Conservation (phyloP, 192 early-diverging fungal species). For the Pecoramyces ruminantium region DNA sequence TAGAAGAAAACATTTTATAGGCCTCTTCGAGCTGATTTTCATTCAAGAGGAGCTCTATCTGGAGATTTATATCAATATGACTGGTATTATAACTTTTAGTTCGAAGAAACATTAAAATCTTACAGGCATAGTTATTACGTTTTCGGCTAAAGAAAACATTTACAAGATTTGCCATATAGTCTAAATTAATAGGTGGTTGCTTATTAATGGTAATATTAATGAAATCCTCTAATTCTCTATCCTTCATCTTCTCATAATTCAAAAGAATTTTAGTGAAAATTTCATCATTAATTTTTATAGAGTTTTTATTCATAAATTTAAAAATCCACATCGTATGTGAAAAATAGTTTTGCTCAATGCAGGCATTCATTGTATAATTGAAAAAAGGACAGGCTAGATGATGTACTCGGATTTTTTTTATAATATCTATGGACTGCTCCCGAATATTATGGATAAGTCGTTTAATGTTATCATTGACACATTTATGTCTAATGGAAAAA, state of each 20-base stretch:
- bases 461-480: not conserved
- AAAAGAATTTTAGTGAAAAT: not conserved
- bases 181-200: not conserved
- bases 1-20: not conserved
- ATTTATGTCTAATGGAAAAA: not conserved
- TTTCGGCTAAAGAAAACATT: not conserved
- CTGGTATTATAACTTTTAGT: not conserved
- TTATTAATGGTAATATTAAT: not conserved
- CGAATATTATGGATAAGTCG: not conserved
- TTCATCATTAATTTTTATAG: not conserved
- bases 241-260: not conserved
- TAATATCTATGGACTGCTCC: not conserved
- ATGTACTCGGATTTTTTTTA: not conserved
- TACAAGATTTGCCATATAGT: not conserved
- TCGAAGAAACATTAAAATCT: not conserved
- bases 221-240: not conserved
- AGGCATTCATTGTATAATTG: not conserved
- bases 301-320: not conserved
- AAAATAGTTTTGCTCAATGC: not conserved
- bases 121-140: not conserved
- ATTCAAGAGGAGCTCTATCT: not conserved
- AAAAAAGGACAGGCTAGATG: not conserved
- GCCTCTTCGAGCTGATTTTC: not conserved
- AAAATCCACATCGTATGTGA: not conserved
- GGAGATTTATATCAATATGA: not conserved